Percentiles rank a stretch among this genome's conserved stretches.
phyloP scores from a whole-genome alignment of 108 stramenopile genomes.

The Pseudonitzschia pungens region DNA sequence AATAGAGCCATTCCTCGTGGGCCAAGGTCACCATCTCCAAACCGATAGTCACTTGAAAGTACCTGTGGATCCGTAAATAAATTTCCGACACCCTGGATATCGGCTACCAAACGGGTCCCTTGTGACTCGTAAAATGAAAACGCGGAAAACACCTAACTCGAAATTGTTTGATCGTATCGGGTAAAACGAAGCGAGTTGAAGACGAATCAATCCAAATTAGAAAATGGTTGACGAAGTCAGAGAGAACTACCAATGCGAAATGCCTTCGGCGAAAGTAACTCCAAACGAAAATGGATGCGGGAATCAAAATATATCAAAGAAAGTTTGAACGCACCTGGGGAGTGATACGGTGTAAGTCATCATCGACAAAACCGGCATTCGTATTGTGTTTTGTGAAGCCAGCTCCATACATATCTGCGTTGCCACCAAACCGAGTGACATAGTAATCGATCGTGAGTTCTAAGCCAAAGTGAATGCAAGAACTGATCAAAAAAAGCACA shows the following conservation, averaged over 20 bases:
- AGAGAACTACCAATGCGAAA: neutral
- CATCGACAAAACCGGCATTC: constrained; percentile 80
- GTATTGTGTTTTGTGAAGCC: constrained; percentile 87
- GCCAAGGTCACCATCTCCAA: constrained; percentile 84
- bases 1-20: constrained; percentile 85
- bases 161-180: neutral
- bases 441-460: neutral
- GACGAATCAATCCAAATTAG: too few relatives aligned
- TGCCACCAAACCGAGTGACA: neutral
- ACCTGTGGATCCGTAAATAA: constrained; percentile 91
- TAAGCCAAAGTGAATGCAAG: neutral
- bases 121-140: constrained; percentile 74
- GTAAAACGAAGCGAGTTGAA: too few relatives aligned
- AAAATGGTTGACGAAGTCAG: neutral
- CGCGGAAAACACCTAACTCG: constrained; percentile 59
- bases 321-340: constrained; percentile 44
- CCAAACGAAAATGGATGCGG: too few relatives aligned
- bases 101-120: constrained; percentile 81
- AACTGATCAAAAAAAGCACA: neutral
- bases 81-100: constrained; percentile 88
- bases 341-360: constrained; percentile 61
- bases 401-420: constrained; percentile 54
- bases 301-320: neutral
- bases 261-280: too few relatives aligned
- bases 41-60: constrained; percentile 63